Evolutionary conservation across 352 stramenopile species (phyloP), one percentile per base, ranked within the genome.

Genomic region (Globisporangium parvum): DNA sequence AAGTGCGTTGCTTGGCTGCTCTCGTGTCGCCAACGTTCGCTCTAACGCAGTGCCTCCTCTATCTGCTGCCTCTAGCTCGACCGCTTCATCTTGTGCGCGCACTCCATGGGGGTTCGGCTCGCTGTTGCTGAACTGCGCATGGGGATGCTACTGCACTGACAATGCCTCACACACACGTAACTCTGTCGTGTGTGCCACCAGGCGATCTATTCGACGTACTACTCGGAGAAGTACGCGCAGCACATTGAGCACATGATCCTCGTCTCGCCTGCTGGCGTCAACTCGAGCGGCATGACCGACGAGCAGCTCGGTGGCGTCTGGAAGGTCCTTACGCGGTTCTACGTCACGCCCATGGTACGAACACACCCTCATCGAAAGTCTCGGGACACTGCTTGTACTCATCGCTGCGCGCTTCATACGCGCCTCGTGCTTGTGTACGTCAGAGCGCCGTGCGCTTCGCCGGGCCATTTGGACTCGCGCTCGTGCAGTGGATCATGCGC

Each of bases 31-130:
- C 46, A 15, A 47, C 48, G 17, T 41, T 56, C 8, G 18, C 4
- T 40, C 17, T 42, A 18, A 39, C 15, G 6, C 5, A 17, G 17
- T 20, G 24, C 12, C 10, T 26, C 10, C 3, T 45, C 31, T 35
- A 0, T 17, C 21, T 47, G 31, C 3, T 37, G 35, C 2, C 14
- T 66, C 17, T 55, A 88, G 60, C 67, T 93, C 4, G 78, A 91
- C n/a, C 73, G 67, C 42, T 87, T 93, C 56, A 80, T 93, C 40
- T 47, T 93, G 17, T 88, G 75, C 42, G 80, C 66, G 0, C 82
- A 93, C 41, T 93, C 82, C 0, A 93, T 93, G 82, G 82, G 82
- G 47, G 81, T 91, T n/a, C n/a, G n/a, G n/a, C n/a, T n/a, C n/a
- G n/a, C n/a, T n/a, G n/a, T n/a, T n/a, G n/a, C n/a, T n/a, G n/a